Percentiles rank a stretch among this genome's conserved stretches.
Evolutionary conservation across 805 yeast species (phyloP).

Genomic region (Lachancea nothofagi): DNA sequence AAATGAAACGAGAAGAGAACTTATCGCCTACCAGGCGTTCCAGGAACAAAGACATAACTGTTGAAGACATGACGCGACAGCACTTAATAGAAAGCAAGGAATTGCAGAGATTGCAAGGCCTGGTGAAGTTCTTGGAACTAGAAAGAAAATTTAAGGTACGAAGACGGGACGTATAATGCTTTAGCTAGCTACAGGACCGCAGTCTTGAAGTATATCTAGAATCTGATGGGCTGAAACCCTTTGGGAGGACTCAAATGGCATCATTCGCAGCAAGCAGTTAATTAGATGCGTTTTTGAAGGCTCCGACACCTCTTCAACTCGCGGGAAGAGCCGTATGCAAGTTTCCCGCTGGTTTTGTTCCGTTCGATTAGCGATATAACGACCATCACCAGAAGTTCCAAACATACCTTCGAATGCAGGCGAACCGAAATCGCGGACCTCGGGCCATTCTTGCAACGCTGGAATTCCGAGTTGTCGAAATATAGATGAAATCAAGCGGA

Average conservation of each 20-base stretch:
- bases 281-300: slow-evolving; percentile 12
- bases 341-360: slow-evolving; percentile 11
- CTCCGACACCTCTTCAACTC: slow-evolving; percentile 16
- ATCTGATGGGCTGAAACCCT: slow-evolving; percentile 41
- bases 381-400: slow-evolving; percentile 26
- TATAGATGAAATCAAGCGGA: slow-evolving; percentile 52
- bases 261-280: slow-evolving; percentile 40
- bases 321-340: slow-evolving; percentile 20
- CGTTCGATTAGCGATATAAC: slow-evolving; percentile 16
- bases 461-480: slow-evolving; percentile 63
- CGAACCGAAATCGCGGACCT: slow-evolving; percentile 29
- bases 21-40: slow-evolving; percentile 16
- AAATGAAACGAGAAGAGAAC: slow-evolving; percentile 8
- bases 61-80: slow-evolving; percentile 14
- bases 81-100: slow-evolving; percentile 19
- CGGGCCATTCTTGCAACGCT: slow-evolving; percentile 37
- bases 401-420: slow-evolving; percentile 32
- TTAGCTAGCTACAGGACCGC: neutral
- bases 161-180: neutral
- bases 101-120: slow-evolving; percentile 16
- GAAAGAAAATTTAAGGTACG: slow-evolving; percentile 14
- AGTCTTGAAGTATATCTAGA: slow-evolving; percentile 1
- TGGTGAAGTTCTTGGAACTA: slow-evolving; percentile 23
- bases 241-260: slow-evolving; percentile 42
- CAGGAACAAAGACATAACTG: slow-evolving; percentile 4